Evolutionary conservation across 2,329 filamentous ascomycete species (phyloP).

Genomic region (Aspergillus proliferans): DNA sequence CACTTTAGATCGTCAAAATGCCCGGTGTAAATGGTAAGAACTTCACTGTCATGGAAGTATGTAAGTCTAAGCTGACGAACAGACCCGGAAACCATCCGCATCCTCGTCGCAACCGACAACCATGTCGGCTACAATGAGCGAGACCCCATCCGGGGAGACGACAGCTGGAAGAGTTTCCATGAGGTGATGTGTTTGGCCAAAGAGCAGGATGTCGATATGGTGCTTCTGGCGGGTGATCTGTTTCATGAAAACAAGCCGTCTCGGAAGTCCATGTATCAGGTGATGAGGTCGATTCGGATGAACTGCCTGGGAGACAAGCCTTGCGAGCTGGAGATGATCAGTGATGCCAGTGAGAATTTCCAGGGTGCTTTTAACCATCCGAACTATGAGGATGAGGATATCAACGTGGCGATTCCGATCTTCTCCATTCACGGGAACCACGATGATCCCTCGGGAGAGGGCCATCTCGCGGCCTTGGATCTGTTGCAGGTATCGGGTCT

Average conservation of each 20-base stretch:
- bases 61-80: not conserved
- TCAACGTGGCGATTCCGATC: constrained; percentile 93
- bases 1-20: not conserved
- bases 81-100: constrained; percentile 80
- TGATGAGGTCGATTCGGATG: constrained; percentile 88
- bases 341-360: constrained; percentile 86
- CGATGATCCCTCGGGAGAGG: constrained; percentile 95
- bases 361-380: constrained; percentile 85
- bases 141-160: constrained; percentile 88
- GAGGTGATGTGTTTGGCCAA: constrained; percentile 88
- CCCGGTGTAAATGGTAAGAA: not conserved
- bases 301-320: constrained; percentile 95
- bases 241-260: constrained; percentile 99
- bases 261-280: constrained; percentile 90
- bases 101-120: constrained; percentile 90
- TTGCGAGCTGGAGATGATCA: constrained; percentile 89
- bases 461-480: constrained; percentile 84
- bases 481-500: constrained; percentile 84
- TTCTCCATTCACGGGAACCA: constrained; percentile 99
- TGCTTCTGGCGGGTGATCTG: constrained; percentile 85
- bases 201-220: constrained; percentile 92
- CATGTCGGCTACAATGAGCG: constrained; percentile 96
- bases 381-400: constrained; percentile 96
- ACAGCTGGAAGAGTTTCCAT: constrained; percentile 94
- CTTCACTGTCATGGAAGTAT: not conserved